These are phyloP conservation scores for Astragalus glycyphyllos DNA, from an alignment of 306 rosid species.

Conservation along the genomic window DNA sequence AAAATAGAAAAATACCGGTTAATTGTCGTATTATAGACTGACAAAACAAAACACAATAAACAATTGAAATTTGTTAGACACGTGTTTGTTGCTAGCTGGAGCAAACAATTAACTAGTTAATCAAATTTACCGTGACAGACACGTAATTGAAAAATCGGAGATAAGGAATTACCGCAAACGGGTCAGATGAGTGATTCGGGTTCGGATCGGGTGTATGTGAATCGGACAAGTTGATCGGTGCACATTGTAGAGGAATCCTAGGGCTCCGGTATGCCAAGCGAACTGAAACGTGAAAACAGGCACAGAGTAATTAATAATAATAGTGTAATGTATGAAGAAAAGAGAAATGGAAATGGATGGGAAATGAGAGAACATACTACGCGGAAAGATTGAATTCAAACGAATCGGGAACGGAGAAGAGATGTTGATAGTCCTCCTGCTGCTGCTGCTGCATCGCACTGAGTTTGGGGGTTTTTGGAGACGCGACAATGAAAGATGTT, in stretches of 20 bases:
- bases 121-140: too few species aligned
- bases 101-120: too few species aligned
- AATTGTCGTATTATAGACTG: too few species aligned
- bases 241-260: constrained; percentile 47
- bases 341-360: too few species aligned
- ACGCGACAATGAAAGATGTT: constrained; percentile 13
- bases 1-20: too few species aligned
- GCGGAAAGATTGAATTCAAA: neutral
- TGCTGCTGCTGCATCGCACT: neutral
- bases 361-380: neutral
- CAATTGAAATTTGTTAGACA: too few species aligned
- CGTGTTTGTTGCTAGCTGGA: too few species aligned
- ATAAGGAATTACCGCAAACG: constrained; percentile 49
- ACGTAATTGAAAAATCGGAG: neutral
- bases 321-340: neutral
- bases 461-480: constrained; percentile 23
- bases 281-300: constrained; percentile 16
- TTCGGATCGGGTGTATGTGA: neutral
- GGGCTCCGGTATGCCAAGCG: constrained; percentile 31
- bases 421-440: neutral
- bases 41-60: too few species aligned
- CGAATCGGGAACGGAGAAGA: constrained; percentile 42
- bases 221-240: constrained; percentile 32
- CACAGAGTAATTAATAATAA: neutral
- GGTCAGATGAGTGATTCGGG: constrained; percentile 22